Base-by-base conservation (phyloP, 345 rosid species). In the Cardamine resedifolia region DNA sequence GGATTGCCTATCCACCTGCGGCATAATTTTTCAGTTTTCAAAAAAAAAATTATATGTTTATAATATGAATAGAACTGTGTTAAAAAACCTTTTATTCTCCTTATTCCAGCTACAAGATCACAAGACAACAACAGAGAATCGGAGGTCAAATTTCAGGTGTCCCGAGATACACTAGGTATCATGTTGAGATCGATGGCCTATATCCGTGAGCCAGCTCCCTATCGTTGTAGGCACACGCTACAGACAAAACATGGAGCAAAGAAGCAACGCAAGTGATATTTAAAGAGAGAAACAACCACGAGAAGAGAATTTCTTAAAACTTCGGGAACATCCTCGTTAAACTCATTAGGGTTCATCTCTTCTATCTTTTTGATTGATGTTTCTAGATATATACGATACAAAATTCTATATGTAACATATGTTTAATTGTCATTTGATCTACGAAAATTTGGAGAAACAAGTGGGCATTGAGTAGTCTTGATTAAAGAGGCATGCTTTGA, bases 181-280 rank as follows among this genome's bases (percentile, higher is more conserved):
- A 95, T 95, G 99, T 77, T 95, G 83, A 90, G 94, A 85, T 95
- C 99, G 3, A 95, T 91, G 99, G 96, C 96, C 31, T 95, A 95
- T 84, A 91, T 95, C 34, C 90, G 91, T 1, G 96, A 88, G 76
- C 98, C n/a, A 95, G 87, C 96, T 91, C 64, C 80, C 92, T 10
- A 77, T 55, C 73, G 81, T 79, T 75, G 99, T 95, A 87, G 84
- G 93, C 66, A 61, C 78, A 63, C 63, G 65, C 59, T 77, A 21
- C 91, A 78, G 67, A 57, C 81, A 5, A 93, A 90, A 47, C 82
- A 82, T 62, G 81, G 56, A 38, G 7, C 79, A 9, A 90, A 88
- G 80, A 90, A 85, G 80, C 90, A 76, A 49, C 85, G 90, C 23
- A 88, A 85, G 75, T 86, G 57, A 77, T 39, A 36, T 58, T 19